Conservation (phyloP, 2,329 filamentous ascomycete species). For the Ophiostoma australiae region DNA sequence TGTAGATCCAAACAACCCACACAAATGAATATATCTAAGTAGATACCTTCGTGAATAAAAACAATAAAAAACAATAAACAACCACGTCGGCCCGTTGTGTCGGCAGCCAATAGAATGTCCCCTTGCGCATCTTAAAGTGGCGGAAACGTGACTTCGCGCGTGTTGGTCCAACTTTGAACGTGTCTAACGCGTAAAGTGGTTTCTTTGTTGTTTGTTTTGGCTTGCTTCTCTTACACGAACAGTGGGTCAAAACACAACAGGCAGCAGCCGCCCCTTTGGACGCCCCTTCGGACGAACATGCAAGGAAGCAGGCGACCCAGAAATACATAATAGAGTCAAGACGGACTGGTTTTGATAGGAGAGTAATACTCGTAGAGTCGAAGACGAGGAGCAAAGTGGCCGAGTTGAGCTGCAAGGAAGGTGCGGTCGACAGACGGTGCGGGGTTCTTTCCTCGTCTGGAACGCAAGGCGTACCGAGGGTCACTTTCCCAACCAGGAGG, state of each 20-base stretch:
- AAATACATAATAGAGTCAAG: background rate
- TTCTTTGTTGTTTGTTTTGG: slow-evolving; percentile 15
- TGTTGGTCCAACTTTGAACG: background rate
- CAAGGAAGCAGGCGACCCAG: background rate
- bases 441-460: slow-evolving; percentile 17
- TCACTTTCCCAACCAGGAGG: background rate
- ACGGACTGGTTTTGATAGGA: background rate
- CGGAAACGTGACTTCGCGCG: slow-evolving; percentile 13
- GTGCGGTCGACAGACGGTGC: slow-evolving; percentile 10
- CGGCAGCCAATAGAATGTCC: slow-evolving; percentile 1
- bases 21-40: too few relatives aligned
- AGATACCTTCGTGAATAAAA: background rate
- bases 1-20: too few relatives aligned
- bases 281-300: background rate
- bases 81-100: background rate
- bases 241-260: slow-evolving; percentile 12
- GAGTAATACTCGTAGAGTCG: background rate
- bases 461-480: background rate
- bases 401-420: background rate
- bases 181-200: slow-evolving; percentile 5
- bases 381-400: background rate
- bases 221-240: slow-evolving; percentile 4
- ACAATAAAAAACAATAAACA: background rate
- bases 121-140: background rate
- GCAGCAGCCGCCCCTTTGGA: slow-evolving; percentile 19